Base-by-base conservation (phyloP, 179 eudicot genomes). In the Amaranthus tricolor region DNA sequence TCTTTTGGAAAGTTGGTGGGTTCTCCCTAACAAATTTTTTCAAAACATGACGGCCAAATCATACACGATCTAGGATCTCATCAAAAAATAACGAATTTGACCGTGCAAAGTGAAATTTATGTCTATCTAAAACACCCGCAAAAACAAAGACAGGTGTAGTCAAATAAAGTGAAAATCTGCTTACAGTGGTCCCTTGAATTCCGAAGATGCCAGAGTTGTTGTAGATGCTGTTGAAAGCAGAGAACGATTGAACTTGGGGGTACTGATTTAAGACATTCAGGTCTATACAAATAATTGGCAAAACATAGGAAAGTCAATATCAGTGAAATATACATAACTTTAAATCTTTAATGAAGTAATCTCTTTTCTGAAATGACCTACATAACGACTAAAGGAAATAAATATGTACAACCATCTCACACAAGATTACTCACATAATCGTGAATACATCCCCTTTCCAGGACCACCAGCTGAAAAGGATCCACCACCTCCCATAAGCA, bases 381-480 rank as follows among this genome's bases (percentile, higher is more conserved):
- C 11, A 6, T 1, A 19, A 21, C 9, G 40, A 9, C 1, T 4
- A 19, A 10, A 20, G 14, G 13, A 58, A 58, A 1, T 3, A 17
- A 4, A 7, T 7, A 57, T 57, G 17, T 57, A 9, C 24, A 6
- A 17, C 14, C n/a, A 62, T 47, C 61, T 67, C 48, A 40, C 47
- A 63, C 2, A 31, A 31, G 40, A 31, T 5, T 66, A 87, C 97
- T 83, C 86, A 96, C 99, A 96, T 81, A 96, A 84, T 71, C 97
- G 85, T 55, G 99, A 93, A 78, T 91, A 91, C 99, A 96, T 89
- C 78, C 99, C 99, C 79, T 96, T 96, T 77, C 99, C 99, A 69
- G 99, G 99, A 82, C 99, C 99, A 56, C 99, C 99, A 76, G 98
- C 94, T 48, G 99, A 96, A 87, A 93, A 93, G 72, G 99, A 96